Percentiles rank a stretch among this genome's conserved stretches.
Conservation (phyloP, 2,329 filamentous ascomycete genomes). For the Sporothrix curviconia region DNA sequence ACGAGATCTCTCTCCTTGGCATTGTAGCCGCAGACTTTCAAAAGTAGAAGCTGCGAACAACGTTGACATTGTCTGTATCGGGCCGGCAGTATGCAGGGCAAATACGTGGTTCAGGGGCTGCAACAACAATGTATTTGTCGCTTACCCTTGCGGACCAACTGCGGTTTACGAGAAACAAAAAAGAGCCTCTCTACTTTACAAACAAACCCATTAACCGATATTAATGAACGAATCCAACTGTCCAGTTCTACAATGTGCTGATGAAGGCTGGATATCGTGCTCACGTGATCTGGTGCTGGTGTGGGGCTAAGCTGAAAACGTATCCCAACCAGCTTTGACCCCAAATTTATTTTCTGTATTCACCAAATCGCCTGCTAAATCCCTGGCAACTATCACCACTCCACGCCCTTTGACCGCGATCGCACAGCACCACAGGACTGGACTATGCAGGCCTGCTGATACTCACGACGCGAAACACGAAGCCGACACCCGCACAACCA, state of each 20-base stretch:
- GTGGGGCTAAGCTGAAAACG: slow-evolving; percentile 11
- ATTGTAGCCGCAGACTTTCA: too few relatives aligned
- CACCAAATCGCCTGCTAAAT: not conserved
- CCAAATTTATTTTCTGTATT: slow-evolving; percentile 10
- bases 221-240: not conserved
- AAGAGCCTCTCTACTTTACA: not conserved
- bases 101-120: too few relatives aligned
- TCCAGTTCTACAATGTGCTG: not conserved
- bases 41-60: not conserved
- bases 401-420: not conserved
- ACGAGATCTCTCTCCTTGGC: not conserved
- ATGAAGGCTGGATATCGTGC: not conserved
- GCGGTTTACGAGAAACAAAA: too few relatives aligned
- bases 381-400: slow-evolving; percentile 3
- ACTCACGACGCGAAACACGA: not conserved
- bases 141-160: too few relatives aligned
- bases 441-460: slow-evolving; percentile 8
- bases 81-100: too few relatives aligned
- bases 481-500: not conserved
- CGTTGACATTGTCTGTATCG: not conserved
- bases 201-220: too few relatives aligned
- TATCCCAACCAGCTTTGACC: slow-evolving; percentile 5
- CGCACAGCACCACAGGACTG: slow-evolving; percentile 1
- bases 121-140: too few relatives aligned
- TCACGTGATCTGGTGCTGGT: slow-evolving; percentile 5